Percentiles rank a stretch among this genome's conserved stretches.
Evolutionary conservation across 164 flowering plant genomes (phyloP).

Genomic region (Macadamia tetraphylla): DNA sequence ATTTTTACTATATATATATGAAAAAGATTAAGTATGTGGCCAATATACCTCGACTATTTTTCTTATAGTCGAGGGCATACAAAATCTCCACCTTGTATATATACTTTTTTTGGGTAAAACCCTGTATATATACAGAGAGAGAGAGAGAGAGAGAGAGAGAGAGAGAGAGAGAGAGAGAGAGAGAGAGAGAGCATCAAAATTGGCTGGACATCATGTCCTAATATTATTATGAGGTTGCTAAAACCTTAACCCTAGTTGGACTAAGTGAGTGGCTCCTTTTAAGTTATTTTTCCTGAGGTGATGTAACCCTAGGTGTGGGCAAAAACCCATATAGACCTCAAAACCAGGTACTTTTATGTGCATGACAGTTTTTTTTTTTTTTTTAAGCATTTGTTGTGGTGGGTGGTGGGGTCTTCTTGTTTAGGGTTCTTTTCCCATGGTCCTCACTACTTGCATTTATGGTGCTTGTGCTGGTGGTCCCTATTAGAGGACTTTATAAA

Average conservation of each 20-base stretch:
- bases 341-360: background rate
- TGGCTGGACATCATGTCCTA: background rate
- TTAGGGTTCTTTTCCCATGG: background rate
- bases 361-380: no score
- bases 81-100: background rate
- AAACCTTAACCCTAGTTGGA: slow-evolving; percentile 9
- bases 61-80: no score
- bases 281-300: background rate
- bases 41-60: no score
- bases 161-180: background rate
- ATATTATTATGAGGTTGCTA: background rate
- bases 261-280: slow-evolving; percentile 1
- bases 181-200: background rate
- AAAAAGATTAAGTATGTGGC: no score
- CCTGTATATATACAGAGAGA: no score
- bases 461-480: background rate
- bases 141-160: no score
- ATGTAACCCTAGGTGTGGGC: slow-evolving; percentile 1
- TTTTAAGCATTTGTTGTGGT: background rate
- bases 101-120: background rate
- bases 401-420: background rate
- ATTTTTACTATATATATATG: no score
- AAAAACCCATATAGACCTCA: background rate
- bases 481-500: background rate
- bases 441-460: background rate